Evolutionary conservation across 2,329 filamentous ascomycete genomes (phyloP), one percentile per base, ranked within the genome.

Genomic region (Ampelomyces quisqualis): DNA sequence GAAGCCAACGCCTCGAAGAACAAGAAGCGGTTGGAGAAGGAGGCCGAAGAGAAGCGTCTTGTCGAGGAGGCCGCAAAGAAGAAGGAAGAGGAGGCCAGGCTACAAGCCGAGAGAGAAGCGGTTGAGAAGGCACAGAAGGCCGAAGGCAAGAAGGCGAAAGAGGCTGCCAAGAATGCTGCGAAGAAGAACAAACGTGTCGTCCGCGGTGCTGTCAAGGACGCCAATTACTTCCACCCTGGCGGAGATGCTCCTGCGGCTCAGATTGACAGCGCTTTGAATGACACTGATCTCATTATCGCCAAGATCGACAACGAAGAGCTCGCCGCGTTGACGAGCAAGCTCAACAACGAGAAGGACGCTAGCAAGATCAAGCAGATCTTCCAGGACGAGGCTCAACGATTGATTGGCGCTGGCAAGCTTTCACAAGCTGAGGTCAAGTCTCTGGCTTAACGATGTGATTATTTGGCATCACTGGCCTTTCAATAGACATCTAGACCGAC

Each of bases 111-210:
- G 53, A 88, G 88, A 11, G 93, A 95, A 70, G 88, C 86, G 57
- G 79, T 84, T 28, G 88, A 90, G 53, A 97, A 97, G 79, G 80
- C 78, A 4, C 84, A 89, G 43, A 87, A 86, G 57, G 90, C 91
- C 57, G 80, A 86, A 51, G 76, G 76, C 63, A 98, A 97, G 82
- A 98, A 98, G 81, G 85, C 87, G 47, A 98, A 97, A 78, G 93
- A 98, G 73, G 91, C 91, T 2, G 93, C 93, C 43, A 98, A 98
- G 84, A 96, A 90, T 65, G 93, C 93, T 10, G 86, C 93, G 62
- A 98, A 98, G 86, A 98, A 98, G 87, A 98, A 98, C 82, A 96
- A 96, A 82, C 89, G 93, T 77, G 86, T 97, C 33, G 84, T 98
- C 60, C 90, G 94, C 72, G 84, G 82, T 49, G 90, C 88, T 53